Evolutionary conservation across 75 land plant species (phyloP).

Genomic region (Picea sitchensis): DNA sequence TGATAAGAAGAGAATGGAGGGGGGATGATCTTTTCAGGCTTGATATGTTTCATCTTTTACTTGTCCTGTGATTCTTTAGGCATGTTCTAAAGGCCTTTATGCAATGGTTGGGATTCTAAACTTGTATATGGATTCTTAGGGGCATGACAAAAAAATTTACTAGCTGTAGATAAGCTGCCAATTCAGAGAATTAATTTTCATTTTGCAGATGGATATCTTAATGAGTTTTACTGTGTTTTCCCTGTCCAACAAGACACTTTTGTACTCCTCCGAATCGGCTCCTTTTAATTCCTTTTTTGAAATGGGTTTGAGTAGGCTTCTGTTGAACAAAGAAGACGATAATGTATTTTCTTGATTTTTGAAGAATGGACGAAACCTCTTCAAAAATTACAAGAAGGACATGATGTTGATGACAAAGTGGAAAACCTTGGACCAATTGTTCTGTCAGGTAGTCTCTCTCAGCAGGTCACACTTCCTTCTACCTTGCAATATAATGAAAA

Average conservation of each 20-base stretch:
- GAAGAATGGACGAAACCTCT: too few species aligned
- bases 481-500: too few species aligned
- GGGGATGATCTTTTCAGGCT: constrained; percentile 26
- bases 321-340: too few species aligned
- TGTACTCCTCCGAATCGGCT: constrained; percentile 17
- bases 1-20: too few species aligned
- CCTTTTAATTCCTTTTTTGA: too few species aligned
- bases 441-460: too few species aligned
- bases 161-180: constrained; percentile 14
- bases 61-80: constrained; percentile 18
- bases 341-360: too few species aligned
- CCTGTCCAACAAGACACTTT: constrained; percentile 14
- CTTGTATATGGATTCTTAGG: constrained; percentile 20
- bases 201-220: constrained; percentile 24
- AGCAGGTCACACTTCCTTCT: too few species aligned
- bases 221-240: constrained; percentile 16
- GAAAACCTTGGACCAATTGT: too few species aligned
- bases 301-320: too few species aligned
- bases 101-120: constrained; percentile 24
- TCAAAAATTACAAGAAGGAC: too few species aligned
- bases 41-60: constrained; percentile 31
- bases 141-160: constrained; percentile 20
- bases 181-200: constrained; percentile 22
- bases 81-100: constrained; percentile 17
- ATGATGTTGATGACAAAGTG: too few species aligned